Conservation (phyloP, 768 basidiomycete genomes). For the Boletus sp. region DNA sequence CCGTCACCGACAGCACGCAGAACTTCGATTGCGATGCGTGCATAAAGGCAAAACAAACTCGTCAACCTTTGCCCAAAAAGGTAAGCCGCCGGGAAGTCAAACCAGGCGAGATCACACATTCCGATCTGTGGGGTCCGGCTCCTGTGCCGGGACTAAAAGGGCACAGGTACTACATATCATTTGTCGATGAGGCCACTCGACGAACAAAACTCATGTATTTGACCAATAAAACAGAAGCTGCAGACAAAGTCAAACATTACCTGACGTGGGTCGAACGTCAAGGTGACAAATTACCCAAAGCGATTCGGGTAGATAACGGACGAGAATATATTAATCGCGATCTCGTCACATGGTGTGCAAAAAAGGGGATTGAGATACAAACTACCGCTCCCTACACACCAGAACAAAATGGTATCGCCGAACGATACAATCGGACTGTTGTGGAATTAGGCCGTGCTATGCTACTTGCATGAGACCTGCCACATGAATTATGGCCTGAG, state of each 20-base stretch:
- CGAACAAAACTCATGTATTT: too few relatives aligned
- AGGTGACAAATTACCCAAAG: background rate
- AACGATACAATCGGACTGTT: constrained; percentile 35
- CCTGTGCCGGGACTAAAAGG: rapidly evolving
- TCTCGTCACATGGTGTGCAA: constrained; percentile 19
- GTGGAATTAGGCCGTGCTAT: constrained; percentile 32
- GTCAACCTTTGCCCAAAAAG: background rate
- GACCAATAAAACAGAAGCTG: too few relatives aligned
- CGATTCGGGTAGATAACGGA: constrained; percentile 30
- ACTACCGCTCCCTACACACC: constrained; percentile 36
- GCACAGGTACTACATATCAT: background rate
- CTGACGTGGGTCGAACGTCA: too few relatives aligned
- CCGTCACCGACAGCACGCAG: background rate
- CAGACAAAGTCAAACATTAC: too few relatives aligned
- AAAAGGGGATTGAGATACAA: constrained; percentile 31
- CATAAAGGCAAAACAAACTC: background rate
- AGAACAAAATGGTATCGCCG: constrained; percentile 37
- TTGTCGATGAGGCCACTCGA: too few relatives aligned
- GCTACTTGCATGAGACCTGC: constrained; percentile 26
- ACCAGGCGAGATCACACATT: background rate
- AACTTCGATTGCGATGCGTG: constrained; percentile 2
- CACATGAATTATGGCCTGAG: constrained; percentile 28
- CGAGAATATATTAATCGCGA: constrained; percentile 29
- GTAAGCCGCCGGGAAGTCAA: rapidly evolving
- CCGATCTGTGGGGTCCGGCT: constrained; percentile 3